phyloP scores from a whole-genome alignment of 1,139 yeast genomes.

The Hemisphaericaspora subhashii region DNA sequence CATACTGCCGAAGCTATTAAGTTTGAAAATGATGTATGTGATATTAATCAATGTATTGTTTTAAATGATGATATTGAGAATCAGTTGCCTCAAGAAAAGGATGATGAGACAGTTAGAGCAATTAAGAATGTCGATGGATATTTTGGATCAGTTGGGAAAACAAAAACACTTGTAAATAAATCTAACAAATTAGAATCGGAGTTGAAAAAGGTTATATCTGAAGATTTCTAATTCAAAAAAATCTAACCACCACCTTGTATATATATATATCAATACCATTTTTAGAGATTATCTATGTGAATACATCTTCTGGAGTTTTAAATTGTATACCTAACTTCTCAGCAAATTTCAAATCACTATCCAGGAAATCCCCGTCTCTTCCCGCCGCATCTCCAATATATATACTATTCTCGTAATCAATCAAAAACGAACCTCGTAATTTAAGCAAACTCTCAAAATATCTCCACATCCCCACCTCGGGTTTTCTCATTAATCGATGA shows the following conservation, averaged over 20 bases:
- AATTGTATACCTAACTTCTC: conserved; percentile 51
- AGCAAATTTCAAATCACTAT: conserved; percentile 74
- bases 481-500: conserved; percentile 63
- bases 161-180: conserved; percentile 22
- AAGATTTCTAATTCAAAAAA: conserved; percentile 18
- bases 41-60: conserved; percentile 42
- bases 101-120: conserved; percentile 30
- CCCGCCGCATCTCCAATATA: conserved; percentile 99
- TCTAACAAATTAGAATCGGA: conserved; percentile 26
- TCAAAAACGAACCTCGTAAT: conserved; percentile 4
- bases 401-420: conserved; percentile 49
- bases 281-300: conserved; percentile 10
- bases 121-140: conserved; percentile 52
- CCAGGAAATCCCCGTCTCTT: conserved; percentile 70
- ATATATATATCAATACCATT: conserved; percentile 1
- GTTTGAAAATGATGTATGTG: conserved; percentile 57
- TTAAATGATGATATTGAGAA: conserved; percentile 30
- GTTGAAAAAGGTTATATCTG: conserved; percentile 25
- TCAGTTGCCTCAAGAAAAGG: conserved; percentile 23
- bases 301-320: conserved; percentile 67
- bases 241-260: not conserved
- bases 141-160: conserved; percentile 58
- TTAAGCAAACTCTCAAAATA: conserved; percentile 5
- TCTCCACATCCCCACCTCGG: conserved; percentile 71
- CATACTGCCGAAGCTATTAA: conserved; percentile 62